These are phyloP conservation scores for Colletotrichum plurivorum DNA, from an alignment of 2,329 filamentous ascomycete genomes.

Conservation along the genomic window DNA sequence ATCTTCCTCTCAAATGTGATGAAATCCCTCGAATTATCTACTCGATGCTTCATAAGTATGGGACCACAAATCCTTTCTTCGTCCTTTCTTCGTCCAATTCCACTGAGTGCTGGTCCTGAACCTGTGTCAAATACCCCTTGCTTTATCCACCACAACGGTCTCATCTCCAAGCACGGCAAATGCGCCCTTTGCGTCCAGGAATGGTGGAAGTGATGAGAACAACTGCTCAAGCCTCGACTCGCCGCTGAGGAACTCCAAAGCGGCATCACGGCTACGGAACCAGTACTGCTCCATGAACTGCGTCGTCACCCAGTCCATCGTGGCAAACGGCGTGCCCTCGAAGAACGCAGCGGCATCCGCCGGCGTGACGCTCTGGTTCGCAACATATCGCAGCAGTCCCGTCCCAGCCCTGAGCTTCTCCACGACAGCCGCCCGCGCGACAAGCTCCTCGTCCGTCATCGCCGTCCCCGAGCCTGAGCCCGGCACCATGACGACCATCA, in stretches of 20 bases:
- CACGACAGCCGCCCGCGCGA: not conserved
- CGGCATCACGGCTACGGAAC: constrained; percentile 1
- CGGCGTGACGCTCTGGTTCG: not conserved
- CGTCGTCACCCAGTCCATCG: constrained; percentile 5
- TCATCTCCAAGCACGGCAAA: constrained; percentile 17
- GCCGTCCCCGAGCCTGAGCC: not conserved
- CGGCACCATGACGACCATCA: not conserved
- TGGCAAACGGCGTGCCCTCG: constrained; percentile 12
- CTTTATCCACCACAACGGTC: constrained; percentile 12
- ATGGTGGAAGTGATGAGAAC: not conserved
- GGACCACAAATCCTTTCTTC: no score
- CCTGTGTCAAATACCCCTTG: not conserved
- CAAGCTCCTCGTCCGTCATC: not conserved
- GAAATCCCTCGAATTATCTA: no score
- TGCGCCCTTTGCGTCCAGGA: not conserved
- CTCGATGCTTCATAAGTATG: no score
- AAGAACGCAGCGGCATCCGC: not conserved
- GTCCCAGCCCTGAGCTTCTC: not conserved
- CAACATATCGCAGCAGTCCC: not conserved
- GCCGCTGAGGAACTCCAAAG: not conserved
- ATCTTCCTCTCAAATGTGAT: no score
- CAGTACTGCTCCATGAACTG: constrained; percentile 19
- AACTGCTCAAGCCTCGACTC: not conserved
- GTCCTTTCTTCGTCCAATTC: no score
- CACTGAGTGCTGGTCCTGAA: no score